Base-by-base conservation (phyloP, 169 alveolate genomes). In the Cryptosporidium xiaoi region DNA sequence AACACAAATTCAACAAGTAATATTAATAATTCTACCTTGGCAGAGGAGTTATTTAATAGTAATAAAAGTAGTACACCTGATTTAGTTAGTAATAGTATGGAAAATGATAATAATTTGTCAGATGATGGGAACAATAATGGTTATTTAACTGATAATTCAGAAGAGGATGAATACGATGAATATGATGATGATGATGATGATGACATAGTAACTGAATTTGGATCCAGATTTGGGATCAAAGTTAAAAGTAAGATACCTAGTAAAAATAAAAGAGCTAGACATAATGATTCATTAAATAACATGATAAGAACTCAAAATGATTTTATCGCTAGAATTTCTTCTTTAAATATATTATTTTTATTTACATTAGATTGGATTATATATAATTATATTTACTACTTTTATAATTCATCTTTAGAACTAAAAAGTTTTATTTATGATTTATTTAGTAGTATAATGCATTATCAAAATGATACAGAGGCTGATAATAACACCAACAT, bases 331-430 rank as follows among this genome's bases (percentile, higher is more conserved):
- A 34, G 87, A 13, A 50, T 77, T 31, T 60, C 71, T 12, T 56
- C 87, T 20, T 24, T 62, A 18, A 62, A n/a, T 48, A 34, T 77
- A n/a, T 48, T 77, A 33, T 3, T 51, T 15, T 58, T 60, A 3
- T 77, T 77, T 31, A 77, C 87, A 18, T 60, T 58, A 34, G 71
- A 77, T 29, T 77, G 87, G 87, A 18, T 77, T 44, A 58, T 46
- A 31, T 34, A 31, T 29, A 77, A 62, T 24, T 31, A 56, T 5
- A 1, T 77, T 13, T 48, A 56, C 18, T 27, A 24, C 12, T 40
- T 20, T 31, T 77, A 60, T 33, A 18, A 77, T 51, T 51, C 66
- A 12, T 51, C 67, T 0, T 16, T 69, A 18, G 51, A 31, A 20
- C 50, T 77, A 33, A 77, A 20, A 34, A 34, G 64, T 60, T 31